Evolutionary conservation across 495 filamentous ascomycete species (phyloP).

Genomic region (Pyronema omphalodes): DNA sequence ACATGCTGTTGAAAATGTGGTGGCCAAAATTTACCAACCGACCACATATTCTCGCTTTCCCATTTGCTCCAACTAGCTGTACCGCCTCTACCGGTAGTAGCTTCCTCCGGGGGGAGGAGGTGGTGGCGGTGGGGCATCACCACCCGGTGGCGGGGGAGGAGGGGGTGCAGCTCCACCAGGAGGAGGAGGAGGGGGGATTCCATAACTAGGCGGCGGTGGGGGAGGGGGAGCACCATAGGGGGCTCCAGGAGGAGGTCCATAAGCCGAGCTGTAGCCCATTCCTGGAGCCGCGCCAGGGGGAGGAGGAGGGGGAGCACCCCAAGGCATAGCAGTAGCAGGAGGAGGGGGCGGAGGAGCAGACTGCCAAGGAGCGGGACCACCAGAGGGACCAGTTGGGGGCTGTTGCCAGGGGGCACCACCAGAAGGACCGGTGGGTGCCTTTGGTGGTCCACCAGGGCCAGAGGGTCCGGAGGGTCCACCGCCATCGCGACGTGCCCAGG

Average conservation of each 20-base stretch:
- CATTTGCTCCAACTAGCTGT: no score
- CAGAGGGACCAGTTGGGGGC: conserved; percentile 19
- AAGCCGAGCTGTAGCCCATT: conserved; percentile 19
- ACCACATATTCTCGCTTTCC: no score
- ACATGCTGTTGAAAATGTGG: no score
- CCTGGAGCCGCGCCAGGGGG: conserved; percentile 15
- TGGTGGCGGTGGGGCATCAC: conserved; percentile 20
- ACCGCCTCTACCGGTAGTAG: background rate
- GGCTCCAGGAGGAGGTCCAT: conserved; percentile 21
- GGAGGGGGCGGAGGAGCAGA: conserved; percentile 17
- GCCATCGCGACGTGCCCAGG: conserved; percentile 35
- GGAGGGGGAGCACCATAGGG: conserved; percentile 20
- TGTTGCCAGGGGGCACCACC: conserved; percentile 32
- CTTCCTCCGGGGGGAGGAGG: conserved; percentile 12
- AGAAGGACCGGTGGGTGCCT: conserved; percentile 14
- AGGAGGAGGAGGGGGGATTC: conserved; percentile 19
- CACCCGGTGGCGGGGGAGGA: conserved; percentile 14
- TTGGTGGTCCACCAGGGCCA: conserved; percentile 17
- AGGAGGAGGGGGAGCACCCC: conserved; percentile 13
- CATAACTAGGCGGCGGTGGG: conserved; percentile 18
- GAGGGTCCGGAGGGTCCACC: conserved; percentile 13
- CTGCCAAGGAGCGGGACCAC: conserved; percentile 15
- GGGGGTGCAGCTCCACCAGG: conserved; percentile 14
- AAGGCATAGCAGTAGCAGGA: conserved; percentile 13
- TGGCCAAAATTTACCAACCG: no score